Evolutionary conservation across 2,329 filamentous ascomycete genomes (phyloP).

Genomic region (Paecilomyces formosus): DNA sequence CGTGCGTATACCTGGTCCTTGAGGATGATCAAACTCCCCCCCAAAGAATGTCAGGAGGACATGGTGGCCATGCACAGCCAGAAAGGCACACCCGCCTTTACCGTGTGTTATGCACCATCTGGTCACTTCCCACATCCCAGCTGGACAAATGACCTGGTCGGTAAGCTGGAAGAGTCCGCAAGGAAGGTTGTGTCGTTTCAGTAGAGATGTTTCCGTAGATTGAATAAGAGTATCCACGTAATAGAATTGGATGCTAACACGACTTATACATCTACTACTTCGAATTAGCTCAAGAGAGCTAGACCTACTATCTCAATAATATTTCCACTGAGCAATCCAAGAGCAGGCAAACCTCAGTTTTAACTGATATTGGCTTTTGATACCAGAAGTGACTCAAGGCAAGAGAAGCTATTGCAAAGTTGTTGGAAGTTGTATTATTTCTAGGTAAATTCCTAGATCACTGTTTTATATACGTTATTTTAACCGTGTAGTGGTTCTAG

Average conservation of each 20-base stretch:
- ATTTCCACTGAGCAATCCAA: too few species aligned
- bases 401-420: too few species aligned
- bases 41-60: constrained; percentile 21
- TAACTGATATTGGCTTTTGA: too few species aligned
- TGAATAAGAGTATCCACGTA: too few species aligned
- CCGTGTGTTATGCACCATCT: constrained; percentile 14
- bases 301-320: too few species aligned
- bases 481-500: too few species aligned
- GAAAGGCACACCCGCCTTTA: constrained; percentile 14
- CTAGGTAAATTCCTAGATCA: too few species aligned
- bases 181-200: neutral
- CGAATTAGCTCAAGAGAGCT: neutral
- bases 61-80: constrained; percentile 20
- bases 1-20: constrained; percentile 26
- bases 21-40: constrained; percentile 22
- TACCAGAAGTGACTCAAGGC: too few species aligned
- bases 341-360: too few species aligned
- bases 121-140: constrained; percentile 27
- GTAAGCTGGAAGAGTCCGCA: constrained; percentile 17
- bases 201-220: neutral
- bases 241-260: neutral
- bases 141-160: constrained; percentile 20
- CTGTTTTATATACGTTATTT: too few species aligned
- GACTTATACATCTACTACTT: neutral
- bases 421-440: too few species aligned